Conservation (phyloP, 169 alveolate genomes). For the Plasmodium gaboni region DNA sequence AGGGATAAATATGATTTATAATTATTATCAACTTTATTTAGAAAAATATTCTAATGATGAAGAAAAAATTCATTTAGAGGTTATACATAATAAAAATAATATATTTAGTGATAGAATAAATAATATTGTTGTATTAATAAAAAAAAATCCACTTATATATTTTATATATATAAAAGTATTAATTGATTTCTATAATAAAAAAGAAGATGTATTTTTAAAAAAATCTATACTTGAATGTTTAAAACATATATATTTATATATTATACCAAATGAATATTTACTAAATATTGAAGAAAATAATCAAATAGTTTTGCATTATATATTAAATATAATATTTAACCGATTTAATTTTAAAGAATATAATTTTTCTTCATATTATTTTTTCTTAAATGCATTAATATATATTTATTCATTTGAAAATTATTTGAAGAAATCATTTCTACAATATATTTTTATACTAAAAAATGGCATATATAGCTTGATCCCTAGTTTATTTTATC, state of each 20-base stretch:
- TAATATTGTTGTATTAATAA: constrained; percentile 62
- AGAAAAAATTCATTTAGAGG: constrained; percentile 58
- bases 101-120: constrained; percentile 67
- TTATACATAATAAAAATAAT: constrained; percentile 53
- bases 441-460: constrained; percentile 59
- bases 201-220: constrained; percentile 36
- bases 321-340: constrained; percentile 55
- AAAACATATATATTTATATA: constrained; percentile 58
- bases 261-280: constrained; percentile 40
- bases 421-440: constrained; percentile 36
- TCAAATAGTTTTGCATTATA: constrained; percentile 9
- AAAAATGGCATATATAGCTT: constrained; percentile 46
- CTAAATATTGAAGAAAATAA: constrained; percentile 28
- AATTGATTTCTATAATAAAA: constrained; percentile 42
- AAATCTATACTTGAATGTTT: constrained; percentile 64
- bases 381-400: constrained; percentile 51
- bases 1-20: constrained; percentile 39
- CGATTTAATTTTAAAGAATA: constrained; percentile 74
- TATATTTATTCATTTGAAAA: constrained; percentile 47
- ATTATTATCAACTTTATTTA: constrained; percentile 11
- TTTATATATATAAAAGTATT: constrained; percentile 48
- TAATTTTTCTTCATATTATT: constrained; percentile 57
- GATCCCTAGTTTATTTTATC: constrained; percentile 49
- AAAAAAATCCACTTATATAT: constrained; percentile 63
- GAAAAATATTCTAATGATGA: constrained; percentile 62